Base-by-base conservation (phyloP, 2,329 filamentous ascomycete species). In the Aspergillus sojae region DNA sequence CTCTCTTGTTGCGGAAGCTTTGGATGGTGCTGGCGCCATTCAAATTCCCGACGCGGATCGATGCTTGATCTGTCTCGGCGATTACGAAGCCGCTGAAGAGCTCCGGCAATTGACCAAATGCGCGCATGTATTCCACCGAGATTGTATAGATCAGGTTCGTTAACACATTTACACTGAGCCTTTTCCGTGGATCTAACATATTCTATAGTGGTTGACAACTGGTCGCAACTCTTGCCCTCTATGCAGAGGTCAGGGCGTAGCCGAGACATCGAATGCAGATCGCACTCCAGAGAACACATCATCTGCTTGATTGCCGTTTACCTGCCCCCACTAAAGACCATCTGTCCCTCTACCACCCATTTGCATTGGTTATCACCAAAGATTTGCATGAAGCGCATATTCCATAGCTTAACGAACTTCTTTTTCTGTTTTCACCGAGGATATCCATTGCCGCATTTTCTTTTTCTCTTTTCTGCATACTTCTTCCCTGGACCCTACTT, bases 71-170 rank as follows among this genome's bases (percentile, higher is more conserved):
- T 91, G 88, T 72, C 77, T 91, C 50, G 86, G 85, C 66, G 88
- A 90, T 68, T 91, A 89, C 71, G 86, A 89, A 73, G 80, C 79
- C 14, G 82, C 83, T 10, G 88, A 90, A 66, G 84, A 88, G 69
- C 83, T 86, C 28, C 81, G 88, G 63, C 84, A 85, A 72, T 78
- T 91, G 63, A 78, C 82, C 62, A 88, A 87, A 73, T 91, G 88
- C 78, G 84, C 84, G 54, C 88, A 91, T 74, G 72, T 90, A 63
- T 91, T 89, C 76, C 88, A 91, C 76, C 84, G 83, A 67, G 85
- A 89, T 68, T 91, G 88, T 75, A 90, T 91, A 74, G 88, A 91
- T 74, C 85, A 89, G 82, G 88, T 89, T 80, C 71, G 83, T 71
- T 72, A 45, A 45, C 16, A 9, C 9, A n/a, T 28, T 32, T 45